Evolutionary conservation across 768 basidiomycete genomes (phyloP), one percentile per base, ranked within the genome.

Genomic region (Lentinula sp.): DNA sequence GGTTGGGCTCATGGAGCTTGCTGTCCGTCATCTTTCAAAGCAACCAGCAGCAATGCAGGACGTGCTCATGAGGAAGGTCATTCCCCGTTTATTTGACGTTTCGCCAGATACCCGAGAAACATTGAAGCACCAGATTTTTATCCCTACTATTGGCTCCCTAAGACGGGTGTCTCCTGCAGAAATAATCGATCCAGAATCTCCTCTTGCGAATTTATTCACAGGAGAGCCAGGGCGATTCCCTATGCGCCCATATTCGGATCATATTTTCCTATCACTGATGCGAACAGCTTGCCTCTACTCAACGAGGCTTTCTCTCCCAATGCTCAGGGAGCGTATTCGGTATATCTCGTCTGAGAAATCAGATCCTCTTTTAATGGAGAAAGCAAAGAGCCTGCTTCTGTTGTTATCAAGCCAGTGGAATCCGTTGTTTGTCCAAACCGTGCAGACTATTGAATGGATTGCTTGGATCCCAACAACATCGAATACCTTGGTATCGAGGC

Each of bases 391-490:
- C 28, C 67, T 75, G 6, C 62, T 75, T 13, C 39, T 46, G 8
- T 61, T 71, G 61, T 60, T 73, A 2, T 57, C 66, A n/a, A 39
- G 57, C 0, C 63, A 60, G 10, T 60, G 49, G 59, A 35, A 51
- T 43, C 35, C 66, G 0, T 54, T 49, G 16, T 68, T 68, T 52
- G 62, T 67, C 43, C 65, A 64, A 45, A 46, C 62, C 21, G 57
- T 60, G 32, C 59, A 68, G 31, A 58, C 8, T 61, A 63, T 2
- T 60, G 55, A 35, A 32, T 62, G 40, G 13, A 43, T 21, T 11
- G 9, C 39, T 6, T 80, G 80, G 78, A 62, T 82, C 5, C 80
- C 79, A 0, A 78, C 78, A 1, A 62, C 57, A 13, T 52, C 61
- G 31, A 77, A 76, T 4, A 42, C 42, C 5, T 23, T 56, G 34